Percentiles rank a stretch among this genome's conserved stretches.
phyloP scores from a whole-genome alignment of 2,329 filamentous ascomycete species.

The Aspergillus uvarum region DNA sequence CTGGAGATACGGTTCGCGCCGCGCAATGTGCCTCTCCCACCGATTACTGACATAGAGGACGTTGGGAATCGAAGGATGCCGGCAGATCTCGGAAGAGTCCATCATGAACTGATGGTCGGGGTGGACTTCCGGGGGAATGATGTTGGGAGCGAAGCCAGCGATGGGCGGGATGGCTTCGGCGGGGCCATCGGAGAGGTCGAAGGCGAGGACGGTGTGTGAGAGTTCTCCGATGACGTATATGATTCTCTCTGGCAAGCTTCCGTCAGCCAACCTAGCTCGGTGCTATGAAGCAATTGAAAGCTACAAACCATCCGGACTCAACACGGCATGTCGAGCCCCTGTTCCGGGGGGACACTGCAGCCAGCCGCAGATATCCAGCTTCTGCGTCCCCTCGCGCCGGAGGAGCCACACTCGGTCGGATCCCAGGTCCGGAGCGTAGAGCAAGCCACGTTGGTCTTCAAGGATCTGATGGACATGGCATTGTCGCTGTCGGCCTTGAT shows the following conservation, averaged over 20 bases:
- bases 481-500: background rate
- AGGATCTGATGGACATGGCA: constrained; percentile 3
- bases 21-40: constrained; percentile 1
- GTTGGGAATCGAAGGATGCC: background rate
- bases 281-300: background rate
- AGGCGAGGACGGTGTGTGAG: constrained; percentile 2
- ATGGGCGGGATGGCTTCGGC: background rate
- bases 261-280: background rate
- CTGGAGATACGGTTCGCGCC: background rate
- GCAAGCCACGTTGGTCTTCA: background rate
- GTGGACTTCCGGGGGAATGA: background rate
- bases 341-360: constrained; percentile 4
- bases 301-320: constrained; percentile 1
- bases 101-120: background rate
- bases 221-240: constrained; percentile 3
- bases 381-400: background rate
- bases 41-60: background rate
- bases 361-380: background rate
- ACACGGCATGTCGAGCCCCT: constrained; percentile 1
- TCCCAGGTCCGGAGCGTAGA: constrained; percentile 2
- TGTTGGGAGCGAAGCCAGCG: background rate
- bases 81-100: constrained; percentile 2
- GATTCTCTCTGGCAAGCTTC: background rate
- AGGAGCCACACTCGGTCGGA: constrained; percentile 1
- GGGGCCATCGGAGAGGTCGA: background rate